phyloP scores from a whole-genome alignment of 169 alveolate genomes.

The Plasmodium knowlesi region DNA sequence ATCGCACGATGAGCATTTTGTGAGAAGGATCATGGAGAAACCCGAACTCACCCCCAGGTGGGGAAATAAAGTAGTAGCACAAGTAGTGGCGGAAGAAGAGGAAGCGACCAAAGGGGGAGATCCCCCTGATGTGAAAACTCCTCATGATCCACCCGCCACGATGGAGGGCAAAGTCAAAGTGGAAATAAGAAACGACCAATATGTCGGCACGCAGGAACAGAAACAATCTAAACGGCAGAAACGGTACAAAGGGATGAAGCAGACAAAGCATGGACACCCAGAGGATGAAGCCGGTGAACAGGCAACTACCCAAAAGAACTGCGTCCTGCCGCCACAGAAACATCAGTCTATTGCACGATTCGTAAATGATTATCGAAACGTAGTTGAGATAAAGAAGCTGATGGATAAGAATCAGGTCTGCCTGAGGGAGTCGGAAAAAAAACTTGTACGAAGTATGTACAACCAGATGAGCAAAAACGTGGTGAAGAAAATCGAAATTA shows the following conservation, averaged over 20 bases:
- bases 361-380: slow-evolving; percentile 43
- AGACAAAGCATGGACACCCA: not conserved
- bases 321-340: slow-evolving; percentile 14
- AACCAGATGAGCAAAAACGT: slow-evolving; percentile 60
- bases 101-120: not conserved
- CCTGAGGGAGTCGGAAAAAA: slow-evolving; percentile 7
- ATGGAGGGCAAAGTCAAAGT: no score
- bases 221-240: no score
- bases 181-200: no score
- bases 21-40: not conserved
- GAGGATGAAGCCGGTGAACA: not conserved
- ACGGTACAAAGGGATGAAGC: no score
- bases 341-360: not conserved
- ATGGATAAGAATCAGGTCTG: slow-evolving; percentile 1
- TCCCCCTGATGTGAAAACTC: no score
- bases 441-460: not conserved
- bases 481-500: slow-evolving; percentile 32
- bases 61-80: not conserved
- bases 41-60: not conserved
- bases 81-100: not conserved
- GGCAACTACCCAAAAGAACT: not conserved
- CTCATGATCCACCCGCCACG: no score
- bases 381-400: slow-evolving; percentile 9
- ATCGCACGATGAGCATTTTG: slow-evolving; percentile 8
- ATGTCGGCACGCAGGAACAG: no score